phyloP scores from a whole-genome alignment of 352 stramenopile genomes.

The Phytophthora tubulina region DNA sequence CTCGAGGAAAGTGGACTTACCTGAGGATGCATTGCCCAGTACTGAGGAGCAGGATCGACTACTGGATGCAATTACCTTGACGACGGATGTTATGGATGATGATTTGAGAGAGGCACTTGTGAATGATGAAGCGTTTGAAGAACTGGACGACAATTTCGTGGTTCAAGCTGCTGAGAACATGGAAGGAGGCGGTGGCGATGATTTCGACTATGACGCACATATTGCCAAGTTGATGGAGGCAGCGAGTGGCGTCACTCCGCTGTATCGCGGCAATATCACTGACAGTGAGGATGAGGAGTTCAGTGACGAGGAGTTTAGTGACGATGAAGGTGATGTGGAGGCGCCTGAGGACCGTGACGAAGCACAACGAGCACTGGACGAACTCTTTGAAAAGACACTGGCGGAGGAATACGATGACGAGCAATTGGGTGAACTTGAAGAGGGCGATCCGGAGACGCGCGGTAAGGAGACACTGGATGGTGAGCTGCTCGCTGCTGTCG shows the following conservation, averaged over 20 bases:
- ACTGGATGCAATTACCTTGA: conserved; percentile 85
- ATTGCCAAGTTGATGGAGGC: conserved; percentile 93
- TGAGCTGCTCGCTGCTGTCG: conserved; percentile 70
- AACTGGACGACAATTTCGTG: conserved; percentile 94
- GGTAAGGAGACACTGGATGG: conserved; percentile 79
- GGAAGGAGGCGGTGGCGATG: conserved; percentile 51
- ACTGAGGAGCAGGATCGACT: conserved; percentile 79
- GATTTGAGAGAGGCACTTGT: conserved; percentile 88
- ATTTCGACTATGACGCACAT: conserved; percentile 95
- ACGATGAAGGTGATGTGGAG: conserved; percentile 48
- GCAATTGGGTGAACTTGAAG: conserved; percentile 79
- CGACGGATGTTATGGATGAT: conserved; percentile 88
- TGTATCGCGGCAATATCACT: conserved; percentile 71
- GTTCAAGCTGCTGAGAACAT: conserved; percentile 67
- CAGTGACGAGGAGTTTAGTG: conserved; percentile 76
- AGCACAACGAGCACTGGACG: conserved; percentile 87
- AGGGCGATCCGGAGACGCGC: conserved; percentile 77
- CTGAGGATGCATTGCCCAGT: conserved; percentile 74
- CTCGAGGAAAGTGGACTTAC: conserved; percentile 69
- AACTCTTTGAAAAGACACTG: conserved; percentile 88
- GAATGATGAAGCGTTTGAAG: conserved; percentile 86
- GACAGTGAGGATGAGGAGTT: conserved; percentile 89
- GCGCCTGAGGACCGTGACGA: conserved; percentile 66
- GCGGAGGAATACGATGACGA: conserved; percentile 88
- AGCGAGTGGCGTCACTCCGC: conserved; percentile 72